A percentile compares a stretch with the other conserved stretches of the same genome.
phyloP scores from a whole-genome alignment of 2,329 filamentous ascomycete species.

The Nothomitra cinnamomea region DNA sequence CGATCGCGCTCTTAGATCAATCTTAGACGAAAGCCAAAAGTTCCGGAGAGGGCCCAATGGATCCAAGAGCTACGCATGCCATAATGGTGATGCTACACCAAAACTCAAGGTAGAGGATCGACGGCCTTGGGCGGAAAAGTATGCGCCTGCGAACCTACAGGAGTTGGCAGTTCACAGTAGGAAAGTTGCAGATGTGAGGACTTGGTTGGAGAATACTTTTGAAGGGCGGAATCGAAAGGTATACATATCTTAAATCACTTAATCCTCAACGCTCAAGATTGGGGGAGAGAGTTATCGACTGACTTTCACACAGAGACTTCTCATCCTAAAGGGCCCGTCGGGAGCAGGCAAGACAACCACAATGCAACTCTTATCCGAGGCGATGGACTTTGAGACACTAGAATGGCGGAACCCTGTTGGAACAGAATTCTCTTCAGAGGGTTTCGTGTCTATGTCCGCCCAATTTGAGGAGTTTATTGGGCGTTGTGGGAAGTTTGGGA shows the following conservation, averaged over 20 bases:
- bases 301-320: slow-evolving; percentile 40
- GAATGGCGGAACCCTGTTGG: slow-evolving; percentile 81
- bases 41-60: background rate
- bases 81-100: background rate
- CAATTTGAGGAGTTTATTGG: slow-evolving; percentile 89
- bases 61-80: background rate
- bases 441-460: slow-evolving; percentile 51
- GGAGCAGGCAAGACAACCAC: slow-evolving; percentile 91
- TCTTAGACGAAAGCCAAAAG: background rate
- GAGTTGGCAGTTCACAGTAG: slow-evolving; percentile 90
- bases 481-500: slow-evolving; percentile 63
- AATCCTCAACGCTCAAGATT: background rate
- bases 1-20: background rate
- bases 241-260: background rate
- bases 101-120: slow-evolving; percentile 30
- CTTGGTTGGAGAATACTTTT: slow-evolving; percentile 65
- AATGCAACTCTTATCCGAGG: slow-evolving; percentile 55
- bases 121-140: slow-evolving; percentile 78
- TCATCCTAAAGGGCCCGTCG: slow-evolving; percentile 78
- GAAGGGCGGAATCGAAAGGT: slow-evolving; percentile 28
- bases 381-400: slow-evolving; percentile 59
- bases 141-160: slow-evolving; percentile 54
- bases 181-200: slow-evolving; percentile 73
- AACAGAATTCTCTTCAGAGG: slow-evolving; percentile 39
- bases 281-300: background rate